Percentiles rank a stretch among this genome's conserved stretches.
phyloP scores from a whole-genome alignment of 768 basidiomycete species.

The Pleurotus pulmonarius region DNA sequence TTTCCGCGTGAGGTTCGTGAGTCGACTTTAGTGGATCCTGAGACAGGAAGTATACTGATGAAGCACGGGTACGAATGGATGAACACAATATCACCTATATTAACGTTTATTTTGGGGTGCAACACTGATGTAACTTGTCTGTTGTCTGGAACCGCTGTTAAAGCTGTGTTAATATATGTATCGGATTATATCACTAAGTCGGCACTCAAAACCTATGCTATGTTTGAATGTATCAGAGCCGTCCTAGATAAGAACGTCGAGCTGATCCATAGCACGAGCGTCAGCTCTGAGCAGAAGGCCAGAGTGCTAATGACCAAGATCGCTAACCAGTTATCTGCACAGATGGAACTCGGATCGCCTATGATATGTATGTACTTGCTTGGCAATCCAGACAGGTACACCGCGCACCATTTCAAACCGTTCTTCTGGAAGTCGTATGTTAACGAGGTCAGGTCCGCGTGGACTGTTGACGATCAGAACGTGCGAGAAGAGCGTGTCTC shows the following conservation, averaged over 20 bases:
- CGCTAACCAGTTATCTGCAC: slow-evolving; percentile 22
- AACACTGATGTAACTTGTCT: slow-evolving; percentile 30
- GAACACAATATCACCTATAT: slow-evolving; percentile 21
- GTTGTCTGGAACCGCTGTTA: slow-evolving; percentile 28
- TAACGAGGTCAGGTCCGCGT: slow-evolving; percentile 8
- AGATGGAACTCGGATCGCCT: slow-evolving; percentile 25
- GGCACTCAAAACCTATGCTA: slow-evolving; percentile 25
- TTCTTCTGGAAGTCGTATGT: too few relatives aligned
- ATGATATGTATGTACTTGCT: slow-evolving; percentile 21
- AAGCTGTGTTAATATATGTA: slow-evolving; percentile 29
- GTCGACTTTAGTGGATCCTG: slow-evolving; percentile 15
- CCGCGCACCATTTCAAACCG: too few relatives aligned
- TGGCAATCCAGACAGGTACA: too few relatives aligned
- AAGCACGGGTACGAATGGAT: slow-evolving; percentile 26
- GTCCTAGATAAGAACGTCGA: slow-evolving; percentile 12
- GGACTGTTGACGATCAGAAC: slow-evolving; percentile 7
- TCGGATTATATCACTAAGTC: slow-evolving; percentile 26
- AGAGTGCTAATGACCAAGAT: slow-evolving; percentile 21
- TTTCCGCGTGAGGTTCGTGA: slow-evolving; percentile 19
- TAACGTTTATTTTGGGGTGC: slow-evolving; percentile 24
- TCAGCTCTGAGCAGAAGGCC: slow-evolving; percentile 10
- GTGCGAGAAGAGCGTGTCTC: slow-evolving; percentile 14
- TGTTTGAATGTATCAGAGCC: slow-evolving; percentile 12
- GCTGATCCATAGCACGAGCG: background rate
- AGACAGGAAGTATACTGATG: slow-evolving; percentile 18